Percentiles rank a stretch among this genome's conserved stretches.
phyloP scores from a whole-genome alignment of 805 yeast genomes.

The Blastobotrys americana region DNA sequence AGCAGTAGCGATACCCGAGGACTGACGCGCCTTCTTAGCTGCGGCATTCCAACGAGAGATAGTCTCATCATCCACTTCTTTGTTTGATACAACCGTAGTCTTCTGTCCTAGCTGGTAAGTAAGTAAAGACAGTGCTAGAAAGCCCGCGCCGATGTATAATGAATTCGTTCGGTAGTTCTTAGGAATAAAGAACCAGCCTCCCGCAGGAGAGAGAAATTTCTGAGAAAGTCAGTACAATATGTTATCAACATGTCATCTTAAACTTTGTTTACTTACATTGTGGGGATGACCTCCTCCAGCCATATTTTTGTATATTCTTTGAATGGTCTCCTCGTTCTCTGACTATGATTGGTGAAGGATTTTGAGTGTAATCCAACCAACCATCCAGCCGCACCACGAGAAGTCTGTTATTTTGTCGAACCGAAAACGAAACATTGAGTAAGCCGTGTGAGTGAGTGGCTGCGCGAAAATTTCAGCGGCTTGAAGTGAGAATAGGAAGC shows the following conservation, averaged over 20 bases:
- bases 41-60: constrained; percentile 43
- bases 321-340: too few relatives aligned
- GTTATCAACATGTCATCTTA: too few relatives aligned
- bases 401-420: too few relatives aligned
- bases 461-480: too few relatives aligned
- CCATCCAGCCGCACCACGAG: too few relatives aligned
- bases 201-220: constrained; percentile 36
- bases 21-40: constrained; percentile 33
- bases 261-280: constrained; percentile 2
- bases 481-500: too few relatives aligned
- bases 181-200: constrained; percentile 54
- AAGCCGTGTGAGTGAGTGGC: too few relatives aligned
- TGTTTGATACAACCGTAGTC: constrained; percentile 32
- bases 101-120: constrained; percentile 36
- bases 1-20: constrained; percentile 23
- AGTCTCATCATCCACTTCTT: constrained; percentile 34
- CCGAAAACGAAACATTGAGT: too few relatives aligned
- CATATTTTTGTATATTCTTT: too few relatives aligned
- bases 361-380: too few relatives aligned
- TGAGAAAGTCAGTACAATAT: background rate
- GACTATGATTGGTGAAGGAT: too few relatives aligned
- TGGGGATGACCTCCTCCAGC: constrained; percentile 3
- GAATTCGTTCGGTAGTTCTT: constrained; percentile 43
- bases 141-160: constrained; percentile 35
- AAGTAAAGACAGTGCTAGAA: constrained; percentile 30